These are phyloP conservation scores for Tolypocladium ovalisporum DNA, from an alignment of 2,329 filamentous ascomycete species.

Conservation along the genomic window DNA sequence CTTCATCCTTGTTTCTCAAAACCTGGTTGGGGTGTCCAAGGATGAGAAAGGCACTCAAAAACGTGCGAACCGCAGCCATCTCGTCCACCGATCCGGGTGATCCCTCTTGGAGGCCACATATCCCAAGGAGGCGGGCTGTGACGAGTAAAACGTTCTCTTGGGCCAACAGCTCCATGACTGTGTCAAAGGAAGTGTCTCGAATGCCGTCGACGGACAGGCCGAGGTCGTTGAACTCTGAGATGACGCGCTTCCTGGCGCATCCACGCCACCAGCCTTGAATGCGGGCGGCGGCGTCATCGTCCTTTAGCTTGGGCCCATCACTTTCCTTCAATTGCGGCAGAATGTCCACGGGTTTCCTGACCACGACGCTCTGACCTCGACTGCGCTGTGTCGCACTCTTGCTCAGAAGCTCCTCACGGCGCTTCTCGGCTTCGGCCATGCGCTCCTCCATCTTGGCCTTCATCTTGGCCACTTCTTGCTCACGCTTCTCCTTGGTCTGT, in stretches of 20 bases:
- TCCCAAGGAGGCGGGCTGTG: constrained; percentile 56
- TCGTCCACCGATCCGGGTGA: constrained; percentile 52
- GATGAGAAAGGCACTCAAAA: constrained; percentile 71
- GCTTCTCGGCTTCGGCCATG: constrained; percentile 63
- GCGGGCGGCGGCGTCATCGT: constrained; percentile 50
- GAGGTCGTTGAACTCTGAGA: constrained; percentile 55
- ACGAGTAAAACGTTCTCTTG: constrained; percentile 54
- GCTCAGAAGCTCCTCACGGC: constrained; percentile 53
- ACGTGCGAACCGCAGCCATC: constrained; percentile 62
- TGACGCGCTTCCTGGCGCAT: constrained; percentile 42
- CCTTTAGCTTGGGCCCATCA: constrained; percentile 33
- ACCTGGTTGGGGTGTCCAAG: constrained; percentile 70
- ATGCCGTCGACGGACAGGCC: constrained; percentile 62
- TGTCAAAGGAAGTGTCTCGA: constrained; percentile 59
- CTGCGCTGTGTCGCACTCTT: constrained; percentile 40
- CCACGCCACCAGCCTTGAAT: constrained; percentile 65
- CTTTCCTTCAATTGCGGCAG: constrained; percentile 40
- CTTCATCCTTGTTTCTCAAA: constrained; percentile 60
- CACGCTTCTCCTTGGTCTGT: constrained; percentile 68
- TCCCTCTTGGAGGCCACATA: constrained; percentile 60
- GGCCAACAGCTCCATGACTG: constrained; percentile 57
- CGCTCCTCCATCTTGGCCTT: constrained; percentile 70
- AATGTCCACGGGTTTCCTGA: constrained; percentile 37
- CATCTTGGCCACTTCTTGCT: constrained; percentile 60
- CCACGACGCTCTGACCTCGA: constrained; percentile 39